Conservation (phyloP, 495 filamentous ascomycete genomes). For the Echria macrotheca region DNA sequence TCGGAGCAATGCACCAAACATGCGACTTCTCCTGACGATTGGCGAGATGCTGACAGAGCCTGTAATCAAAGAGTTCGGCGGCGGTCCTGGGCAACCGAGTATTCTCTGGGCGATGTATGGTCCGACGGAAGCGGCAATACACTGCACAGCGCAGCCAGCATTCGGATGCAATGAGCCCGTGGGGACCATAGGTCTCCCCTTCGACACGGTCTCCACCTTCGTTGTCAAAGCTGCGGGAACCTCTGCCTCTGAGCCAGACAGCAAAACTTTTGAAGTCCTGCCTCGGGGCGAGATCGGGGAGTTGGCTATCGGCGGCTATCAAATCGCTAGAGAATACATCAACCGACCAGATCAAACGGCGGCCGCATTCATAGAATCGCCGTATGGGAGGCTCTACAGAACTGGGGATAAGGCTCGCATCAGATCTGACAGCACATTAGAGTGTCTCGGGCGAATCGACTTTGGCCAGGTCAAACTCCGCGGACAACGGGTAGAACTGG, state of each 20-base stretch:
- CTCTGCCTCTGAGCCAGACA: not conserved
- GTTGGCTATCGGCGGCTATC: constrained; percentile 71
- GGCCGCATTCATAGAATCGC: constrained; percentile 57
- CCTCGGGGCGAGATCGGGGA: constrained; percentile 69
- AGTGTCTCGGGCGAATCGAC: constrained; percentile 76
- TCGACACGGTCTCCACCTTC: constrained; percentile 72
- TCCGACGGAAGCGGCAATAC: constrained; percentile 79
- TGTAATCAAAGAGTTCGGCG: constrained; percentile 69
- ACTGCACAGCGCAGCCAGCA: constrained; percentile 46
- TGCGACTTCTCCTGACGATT: constrained; percentile 69
- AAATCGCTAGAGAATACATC: constrained; percentile 77
- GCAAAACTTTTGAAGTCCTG: constrained; percentile 46
- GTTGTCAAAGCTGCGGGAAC: constrained; percentile 44
- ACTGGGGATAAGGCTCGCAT: constrained; percentile 81
- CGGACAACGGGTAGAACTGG: constrained; percentile 77
- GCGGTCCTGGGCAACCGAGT: constrained; percentile 29
- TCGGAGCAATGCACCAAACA: constrained; percentile 52
- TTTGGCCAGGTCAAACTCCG: constrained; percentile 76
- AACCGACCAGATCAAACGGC: constrained; percentile 74
- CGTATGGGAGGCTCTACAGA: constrained; percentile 61
- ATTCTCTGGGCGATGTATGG: constrained; percentile 84
- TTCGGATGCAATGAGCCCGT: constrained; percentile 39
- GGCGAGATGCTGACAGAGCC: constrained; percentile 78
- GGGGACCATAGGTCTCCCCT: constrained; percentile 64
- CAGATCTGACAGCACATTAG: constrained; percentile 60